Percentiles rank a stretch among this genome's conserved stretches.
Conservation (phyloP, 306 rosid genomes). For the Vigna nakashimae region DNA sequence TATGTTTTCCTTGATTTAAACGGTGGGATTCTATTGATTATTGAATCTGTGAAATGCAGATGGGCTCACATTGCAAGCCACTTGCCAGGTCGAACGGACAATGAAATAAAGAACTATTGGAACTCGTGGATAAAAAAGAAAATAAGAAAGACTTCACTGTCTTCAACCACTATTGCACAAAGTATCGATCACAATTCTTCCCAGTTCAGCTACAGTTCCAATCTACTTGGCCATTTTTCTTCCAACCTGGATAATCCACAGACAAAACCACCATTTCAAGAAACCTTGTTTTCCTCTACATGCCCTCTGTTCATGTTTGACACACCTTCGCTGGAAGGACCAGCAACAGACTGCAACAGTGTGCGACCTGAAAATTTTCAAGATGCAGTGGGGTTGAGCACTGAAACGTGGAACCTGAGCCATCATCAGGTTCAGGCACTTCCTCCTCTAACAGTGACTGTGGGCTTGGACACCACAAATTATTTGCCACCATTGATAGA, state of each 20-base stretch:
- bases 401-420: conserved; percentile 70
- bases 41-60: conserved; percentile 51
- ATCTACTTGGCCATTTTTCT: conserved; percentile 58
- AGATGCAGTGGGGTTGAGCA: conserved; percentile 50
- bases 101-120: conserved; percentile 97
- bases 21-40: neutral
- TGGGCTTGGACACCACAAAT: conserved; percentile 50
- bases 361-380: conserved; percentile 58
- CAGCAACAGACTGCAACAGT: conserved; percentile 1
- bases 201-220: conserved; percentile 53
- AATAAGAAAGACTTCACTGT: conserved; percentile 61
- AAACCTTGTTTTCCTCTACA: conserved; percentile 64
- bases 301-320: conserved; percentile 86
- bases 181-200: conserved; percentile 39
- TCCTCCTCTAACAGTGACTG: conserved; percentile 43
- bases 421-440: conserved; percentile 58
- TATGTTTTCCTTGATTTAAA: neutral
- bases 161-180: conserved; percentile 44
- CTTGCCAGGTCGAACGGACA: conserved; percentile 94
- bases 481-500: conserved; percentile 83
- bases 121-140: conserved; percentile 98
- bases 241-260: conserved; percentile 55
- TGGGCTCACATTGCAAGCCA: conserved; percentile 99
- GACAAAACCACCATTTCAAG: conserved; percentile 50
- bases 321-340: conserved; percentile 52